These are phyloP conservation scores for Actinomucor elegans DNA, from an alignment of 371 early-diverging fungal species.

Conservation along the genomic window DNA sequence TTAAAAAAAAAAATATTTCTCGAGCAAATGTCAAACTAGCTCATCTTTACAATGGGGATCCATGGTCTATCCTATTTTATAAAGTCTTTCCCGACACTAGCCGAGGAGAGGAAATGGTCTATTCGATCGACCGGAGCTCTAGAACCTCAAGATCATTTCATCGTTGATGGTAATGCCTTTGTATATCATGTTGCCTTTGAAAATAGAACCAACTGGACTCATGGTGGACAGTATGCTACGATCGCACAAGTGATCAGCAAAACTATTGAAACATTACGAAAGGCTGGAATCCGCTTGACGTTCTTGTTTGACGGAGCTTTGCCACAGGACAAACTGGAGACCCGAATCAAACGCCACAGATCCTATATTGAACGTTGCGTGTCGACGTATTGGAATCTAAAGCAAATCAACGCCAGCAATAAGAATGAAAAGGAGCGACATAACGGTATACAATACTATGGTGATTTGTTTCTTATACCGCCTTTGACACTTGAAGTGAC, in stretches of 20 bases:
- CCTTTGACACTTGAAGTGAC: slow-evolving; percentile 55
- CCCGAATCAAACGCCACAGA: slow-evolving; percentile 49
- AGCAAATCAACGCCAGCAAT: slow-evolving; percentile 28
- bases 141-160: slow-evolving; percentile 24
- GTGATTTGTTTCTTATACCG: slow-evolving; percentile 53
- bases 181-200: slow-evolving; percentile 52
- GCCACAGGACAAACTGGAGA: slow-evolving; percentile 50
- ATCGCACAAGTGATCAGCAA: slow-evolving; percentile 3
- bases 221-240: slow-evolving; percentile 40
- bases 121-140: neutral
- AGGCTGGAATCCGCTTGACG: slow-evolving; percentile 38
- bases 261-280: slow-evolving; percentile 15
- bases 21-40: neutral
- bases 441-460: slow-evolving; percentile 25
- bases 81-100: slow-evolving; percentile 23
- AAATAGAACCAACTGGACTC: slow-evolving; percentile 50
- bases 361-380: slow-evolving; percentile 45
- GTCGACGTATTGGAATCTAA: slow-evolving; percentile 13
- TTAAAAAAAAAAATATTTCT: neutral
- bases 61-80: slow-evolving; percentile 39
- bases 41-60: slow-evolving; percentile 32
- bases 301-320: slow-evolving; percentile 62
- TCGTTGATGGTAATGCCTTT: slow-evolving; percentile 64
- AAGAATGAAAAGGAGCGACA: slow-evolving; percentile 1
- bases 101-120: slow-evolving; percentile 3